These are phyloP conservation scores for Suhomyces faveliae DNA, from an alignment of 805 yeast species.

Conservation along the genomic window DNA sequence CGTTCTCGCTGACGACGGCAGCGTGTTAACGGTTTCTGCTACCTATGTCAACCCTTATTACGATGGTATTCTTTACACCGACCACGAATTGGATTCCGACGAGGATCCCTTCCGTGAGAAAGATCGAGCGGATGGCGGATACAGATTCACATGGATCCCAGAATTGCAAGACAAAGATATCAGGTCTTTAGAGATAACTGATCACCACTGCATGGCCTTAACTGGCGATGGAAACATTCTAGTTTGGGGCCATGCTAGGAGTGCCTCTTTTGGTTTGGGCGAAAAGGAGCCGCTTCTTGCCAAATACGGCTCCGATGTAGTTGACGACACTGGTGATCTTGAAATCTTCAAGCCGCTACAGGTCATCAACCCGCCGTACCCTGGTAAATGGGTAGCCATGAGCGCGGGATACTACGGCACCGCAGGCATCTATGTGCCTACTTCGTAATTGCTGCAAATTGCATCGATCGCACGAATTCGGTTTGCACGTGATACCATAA, in stretches of 20 bases:
- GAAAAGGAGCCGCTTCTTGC: conserved; percentile 12
- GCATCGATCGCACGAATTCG: too few species aligned
- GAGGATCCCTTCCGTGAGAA: too few species aligned
- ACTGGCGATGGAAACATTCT: conserved; percentile 53
- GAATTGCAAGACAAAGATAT: conserved; percentile 50
- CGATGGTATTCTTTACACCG: too few species aligned
- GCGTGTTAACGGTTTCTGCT: conserved; percentile 21
- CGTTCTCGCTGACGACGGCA: conserved; percentile 52
- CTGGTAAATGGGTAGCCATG: conserved; percentile 53
- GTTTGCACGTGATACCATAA: too few species aligned
- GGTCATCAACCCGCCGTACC: conserved; percentile 39
- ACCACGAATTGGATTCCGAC: too few species aligned
- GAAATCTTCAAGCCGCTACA: conserved; percentile 17
- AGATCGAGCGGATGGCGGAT: conserved; percentile 9
- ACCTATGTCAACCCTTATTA: too few species aligned
- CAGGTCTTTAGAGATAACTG: conserved; percentile 63
- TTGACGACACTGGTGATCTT: conserved; percentile 30
- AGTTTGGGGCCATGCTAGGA: conserved; percentile 69
- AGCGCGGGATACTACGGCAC: conserved; percentile 84
- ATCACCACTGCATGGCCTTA: conserved; percentile 68
- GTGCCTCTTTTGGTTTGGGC: conserved; percentile 59
- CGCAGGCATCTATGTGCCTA: conserved; percentile 48
- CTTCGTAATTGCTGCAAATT: too few species aligned
- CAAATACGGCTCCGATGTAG: conserved; percentile 7
- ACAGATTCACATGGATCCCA: conserved; percentile 30